Conservation (phyloP, 192 early-diverging fungal genomes). For the Gaertneriomyces sp. region DNA sequence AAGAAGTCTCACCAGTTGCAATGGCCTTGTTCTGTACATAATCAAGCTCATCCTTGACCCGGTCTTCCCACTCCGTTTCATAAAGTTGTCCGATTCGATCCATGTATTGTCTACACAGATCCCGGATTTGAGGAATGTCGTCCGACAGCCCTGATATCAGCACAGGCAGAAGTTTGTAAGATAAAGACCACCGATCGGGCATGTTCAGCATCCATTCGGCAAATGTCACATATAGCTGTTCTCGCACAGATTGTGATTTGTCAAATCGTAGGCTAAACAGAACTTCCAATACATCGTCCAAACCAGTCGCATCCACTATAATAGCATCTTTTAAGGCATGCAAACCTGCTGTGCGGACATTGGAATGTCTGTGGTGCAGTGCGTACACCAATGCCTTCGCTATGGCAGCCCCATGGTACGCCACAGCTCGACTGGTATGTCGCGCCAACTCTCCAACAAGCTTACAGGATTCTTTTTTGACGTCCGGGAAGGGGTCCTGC, state of each 20-base stretch:
- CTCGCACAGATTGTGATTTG: conserved; percentile 47
- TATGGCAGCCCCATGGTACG: conserved; percentile 33
- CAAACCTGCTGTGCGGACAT: conserved; percentile 38
- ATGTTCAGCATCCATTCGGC: conserved; percentile 41
- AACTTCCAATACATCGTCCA: conserved; percentile 42
- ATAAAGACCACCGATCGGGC: conserved; percentile 48
- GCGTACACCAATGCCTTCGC: conserved; percentile 40
- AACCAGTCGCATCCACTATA: conserved; percentile 41
- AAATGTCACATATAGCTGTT: conserved; percentile 39
- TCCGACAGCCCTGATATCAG: conserved; percentile 48
- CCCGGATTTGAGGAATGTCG: conserved; percentile 35
- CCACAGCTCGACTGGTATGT: conserved; percentile 21
- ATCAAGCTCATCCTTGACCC: conserved; percentile 58
- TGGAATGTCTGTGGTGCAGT: conserved; percentile 51
- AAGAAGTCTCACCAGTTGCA: too few species aligned
- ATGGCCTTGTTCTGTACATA: conserved; percentile 20
- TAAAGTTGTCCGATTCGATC: conserved; percentile 47
- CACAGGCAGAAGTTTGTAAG: conserved; percentile 48
- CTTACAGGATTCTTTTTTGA: conserved; percentile 55
- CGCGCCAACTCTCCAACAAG: conserved; percentile 31
- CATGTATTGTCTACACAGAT: conserved; percentile 25
- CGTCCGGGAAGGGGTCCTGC: conserved; percentile 51
- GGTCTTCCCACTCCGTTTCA: conserved; percentile 49
- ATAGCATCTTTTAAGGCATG: conserved; percentile 37
- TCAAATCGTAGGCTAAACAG: conserved; percentile 43